Base-by-base conservation (phyloP, 768 basidiomycete genomes). In the Rhizopogon vinicolor region DNA sequence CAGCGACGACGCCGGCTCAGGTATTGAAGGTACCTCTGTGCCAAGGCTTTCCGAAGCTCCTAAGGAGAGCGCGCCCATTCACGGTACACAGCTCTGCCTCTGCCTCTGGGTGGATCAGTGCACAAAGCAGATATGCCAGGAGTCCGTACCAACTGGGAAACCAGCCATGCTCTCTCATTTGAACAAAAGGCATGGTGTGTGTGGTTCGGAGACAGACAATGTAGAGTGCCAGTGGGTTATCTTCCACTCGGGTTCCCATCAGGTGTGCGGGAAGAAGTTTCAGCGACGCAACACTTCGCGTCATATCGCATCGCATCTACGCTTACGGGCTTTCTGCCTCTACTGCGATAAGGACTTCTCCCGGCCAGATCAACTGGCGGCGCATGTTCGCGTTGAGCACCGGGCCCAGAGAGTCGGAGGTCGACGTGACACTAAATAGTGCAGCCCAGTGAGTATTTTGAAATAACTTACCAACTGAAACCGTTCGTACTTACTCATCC, bases 261-360 rank as follows among this genome's bases (percentile, higher is more conserved):
- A 43, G 28, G 28, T 35, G 0, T 69, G 65, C 31, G 41, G 33
- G 3, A 7, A 0, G 6, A 0, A 6, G 8, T 50, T 48, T 41
- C 62, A 55, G 9, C 41, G 68, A 25, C 55, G 51, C 28, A 59
- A 28, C 22, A 41, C 65, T 10, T 25, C 65, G 25, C 46, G 65
- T 1, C 68, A 67, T 13, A 48, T 51, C 0, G 61, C 62, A 6
- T 60, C 37, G 1, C 65, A 69, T 39, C 62, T 62, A 16, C 49
- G n/a, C 0, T 4, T 52, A 12, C 65, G 63, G 28, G 51, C 52
- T 44, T 10, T 29, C 3, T 67, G 67, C 41, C 44, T 22, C 7
- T 4, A 51, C 12, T 67, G 67, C 46, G 33, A n/a, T 1, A 65
- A 44, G 22, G 41, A 55, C 8, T 67, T 67, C 51, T 67, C 65